Evolutionary conservation across 352 stramenopile species (phyloP), one percentile per base, ranked within the genome.

Genomic region (Peronospora belbahrii): DNA sequence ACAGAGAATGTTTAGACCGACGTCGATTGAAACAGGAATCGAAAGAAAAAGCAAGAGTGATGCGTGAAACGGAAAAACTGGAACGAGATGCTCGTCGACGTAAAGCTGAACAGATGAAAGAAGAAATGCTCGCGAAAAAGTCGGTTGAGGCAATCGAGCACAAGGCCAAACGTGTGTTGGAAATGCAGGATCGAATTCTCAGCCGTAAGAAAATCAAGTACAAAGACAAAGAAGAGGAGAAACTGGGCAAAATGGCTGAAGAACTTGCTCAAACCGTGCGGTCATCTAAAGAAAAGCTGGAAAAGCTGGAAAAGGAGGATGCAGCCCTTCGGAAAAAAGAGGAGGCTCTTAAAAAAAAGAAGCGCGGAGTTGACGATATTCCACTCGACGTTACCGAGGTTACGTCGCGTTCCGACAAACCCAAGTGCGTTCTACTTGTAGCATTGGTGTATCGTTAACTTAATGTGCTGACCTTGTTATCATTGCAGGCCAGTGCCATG

Each of bases 131-230:
- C 10, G 70, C 74, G 0, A 73, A 87, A 42, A 85, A 83, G 37
- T 86, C 74, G 17, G 78, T 71, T 4, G 73, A 91, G n/a, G 82
- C 79, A 0, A 85, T 94, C 36, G 82, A 91, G 45, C 56, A 70
- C 51, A 91, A 90, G 41, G 79, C 82, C 19, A 91, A 90, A 43
- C 77, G 82, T 28, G 71, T 91, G 31, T 61, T 94, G 5, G 82
- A 94, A 48, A 91, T 91, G 79, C 78, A 91, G 41, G 82, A 91
- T 54, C 82, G 82, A 14, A 90, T 94, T 34, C 55, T 90, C 6
- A 91, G 79, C 36, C 67, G 74, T 41, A 86, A 88, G 62, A 94
- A 94, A 54, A 70, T 94, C 67, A 89, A 89, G 60, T 94, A 91
- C 59, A 90, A 91, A 58, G 82, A 91, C 48, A 86, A 90, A 42